Base-by-base conservation (phyloP, 1,284 basidiomycete genomes). In the Cystobasidium sp. region DNA sequence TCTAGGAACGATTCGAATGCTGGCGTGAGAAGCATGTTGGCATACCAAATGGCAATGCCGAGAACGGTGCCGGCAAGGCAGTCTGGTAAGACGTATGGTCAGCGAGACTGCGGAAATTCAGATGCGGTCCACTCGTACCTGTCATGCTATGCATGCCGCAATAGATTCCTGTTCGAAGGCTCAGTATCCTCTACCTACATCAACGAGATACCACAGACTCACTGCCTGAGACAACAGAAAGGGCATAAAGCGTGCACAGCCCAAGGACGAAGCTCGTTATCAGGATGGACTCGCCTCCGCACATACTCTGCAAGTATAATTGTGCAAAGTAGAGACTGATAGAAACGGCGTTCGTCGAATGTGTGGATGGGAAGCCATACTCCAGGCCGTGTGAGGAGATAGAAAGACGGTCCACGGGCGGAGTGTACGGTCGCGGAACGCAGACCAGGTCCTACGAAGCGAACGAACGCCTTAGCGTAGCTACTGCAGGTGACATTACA, bases 341-440 rank as follows among this genome's bases (percentile, higher is more conserved):
- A 47, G 92, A 93, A 69, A 94, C 87, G 62, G 89, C 88, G 81
- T 96, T 97, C 1, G 95, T 94, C 1, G 93, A 92, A 81, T 99
- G 96, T 0, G 95, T 97, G 0, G 94, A 97, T 0, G 94, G 95
- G 81, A 98, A 97, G 18, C 96, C 95, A 80, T 94, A 94, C 83
- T 94, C 92, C 3, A 82, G 76, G 1, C 77, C 79, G 69, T 84
- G 83, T 2, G 81, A 82, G 20, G 83, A 83, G 37, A 85, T 81
- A 3, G 81, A 80, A 3, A 98, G 85, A 49, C 96, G 88, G 7
- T 89, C 90, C 6, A 97, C 91, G 0, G 95, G 95, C 1, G 96
- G 96, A 6, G 91, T 88, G 81, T 90, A 94, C 0, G 96, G 96
- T 43, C 96, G 85, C 12, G 96, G 95, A 0, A 93, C 88, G 82